Percentiles rank a stretch among this genome's conserved stretches.
Conservation (phyloP, 305 asterid genomes). For the Fraxinus sp. region DNA sequence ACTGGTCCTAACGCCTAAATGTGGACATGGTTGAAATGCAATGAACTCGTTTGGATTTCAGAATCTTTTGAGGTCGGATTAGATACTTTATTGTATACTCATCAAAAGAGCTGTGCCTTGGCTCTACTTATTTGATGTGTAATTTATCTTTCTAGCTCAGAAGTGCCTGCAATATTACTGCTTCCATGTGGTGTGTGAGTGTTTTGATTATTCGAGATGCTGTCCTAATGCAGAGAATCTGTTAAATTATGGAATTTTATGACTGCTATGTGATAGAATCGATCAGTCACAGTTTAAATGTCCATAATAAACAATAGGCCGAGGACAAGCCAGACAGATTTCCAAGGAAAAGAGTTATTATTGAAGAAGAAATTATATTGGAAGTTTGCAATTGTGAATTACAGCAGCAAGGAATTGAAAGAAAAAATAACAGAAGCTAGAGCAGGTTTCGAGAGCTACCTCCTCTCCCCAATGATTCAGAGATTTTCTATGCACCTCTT, state of each 20-base stretch:
- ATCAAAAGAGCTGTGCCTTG: not conserved
- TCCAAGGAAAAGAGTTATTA: too few relatives aligned
- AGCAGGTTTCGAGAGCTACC: too few relatives aligned
- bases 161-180: conserved; percentile 2
- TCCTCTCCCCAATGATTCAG: too few relatives aligned
- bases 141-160: conserved; percentile 23
- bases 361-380: too few relatives aligned
- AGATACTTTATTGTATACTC: conserved; percentile 24
- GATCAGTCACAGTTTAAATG: too few relatives aligned
- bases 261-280: not conserved
- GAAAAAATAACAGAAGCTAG: too few relatives aligned
- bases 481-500: too few relatives aligned
- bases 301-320: too few relatives aligned
- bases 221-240: not conserved
- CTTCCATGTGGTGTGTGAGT: conserved; percentile 16
- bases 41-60: conserved; percentile 23
- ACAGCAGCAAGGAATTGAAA: too few relatives aligned
- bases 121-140: conserved; percentile 21
- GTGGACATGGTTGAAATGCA: conserved; percentile 26
- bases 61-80: conserved; percentile 24
- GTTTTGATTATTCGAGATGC: conserved; percentile 21
- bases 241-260: not conserved
- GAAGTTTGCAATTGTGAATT: too few relatives aligned
- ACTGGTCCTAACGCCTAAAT: conserved; percentile 38
- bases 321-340: too few relatives aligned